Base-by-base conservation (phyloP, 306 rosid genomes). In the Vachellia collinsii region DNA sequence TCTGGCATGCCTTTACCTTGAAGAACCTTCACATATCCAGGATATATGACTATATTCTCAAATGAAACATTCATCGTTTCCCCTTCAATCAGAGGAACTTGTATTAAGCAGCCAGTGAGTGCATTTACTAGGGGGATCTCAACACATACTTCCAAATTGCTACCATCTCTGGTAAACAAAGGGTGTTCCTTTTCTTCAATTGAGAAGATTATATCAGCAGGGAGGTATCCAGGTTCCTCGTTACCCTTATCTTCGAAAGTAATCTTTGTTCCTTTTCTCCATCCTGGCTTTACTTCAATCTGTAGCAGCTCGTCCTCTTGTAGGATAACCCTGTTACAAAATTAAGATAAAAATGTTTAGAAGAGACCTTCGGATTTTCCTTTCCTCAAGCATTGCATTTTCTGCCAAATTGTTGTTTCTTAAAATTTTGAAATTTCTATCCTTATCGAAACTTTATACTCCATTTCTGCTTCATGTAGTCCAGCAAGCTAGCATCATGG, bases 171-270 rank as follows among this genome's bases (percentile, higher is more conserved):
- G n/a, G 67, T 80, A 77, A 77, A 91, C 84, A 89, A 68, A 12
- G 84, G 87, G 62, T 91, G 92, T 38, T 70, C 72, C 67, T 78
- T 82, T 62, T 91, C 94, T 11, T 89, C 91, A 51, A 91, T 87
- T 51, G 29, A 80, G 84, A 91, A 84, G 72, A 81, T 73, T 75
- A 47, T 91, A 47, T 91, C 91, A 0, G 91, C 91, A 3, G 92
- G 94, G 42, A 89, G 88, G 56, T 76, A 87, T 36, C 91, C 91
- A 6, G 89, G 95, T 81, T 91, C 86, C 84, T 89, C 92, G n/a
- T 91, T 88, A 3, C 93, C 95, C 68, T 86, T 91, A 22, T 86
- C 91, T 74, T 88, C 91, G 25, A 91, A 87, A 47, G 85, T 76
- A 6, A 89, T 81, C 83, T 82, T 87, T 3, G 90, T 91, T 77